Conservation (phyloP, 768 basidiomycete species). For the Leccinum subgranulosum region DNA sequence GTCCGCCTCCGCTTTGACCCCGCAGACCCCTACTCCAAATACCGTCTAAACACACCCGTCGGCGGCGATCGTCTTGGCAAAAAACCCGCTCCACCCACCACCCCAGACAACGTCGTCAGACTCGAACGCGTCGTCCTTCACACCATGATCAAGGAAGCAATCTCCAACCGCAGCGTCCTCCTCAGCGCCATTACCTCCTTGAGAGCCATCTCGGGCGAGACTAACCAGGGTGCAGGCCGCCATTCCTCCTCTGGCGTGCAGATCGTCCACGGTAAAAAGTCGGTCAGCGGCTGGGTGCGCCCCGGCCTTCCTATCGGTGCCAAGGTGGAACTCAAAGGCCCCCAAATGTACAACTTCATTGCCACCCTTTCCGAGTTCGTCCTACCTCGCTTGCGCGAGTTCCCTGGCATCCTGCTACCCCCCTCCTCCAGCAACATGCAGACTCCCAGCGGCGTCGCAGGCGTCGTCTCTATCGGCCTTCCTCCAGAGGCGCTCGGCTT, state of each 20-base stretch:
- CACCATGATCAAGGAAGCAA: constrained; percentile 79
- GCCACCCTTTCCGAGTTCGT: constrained; percentile 89
- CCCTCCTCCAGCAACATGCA: constrained; percentile 64
- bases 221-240: constrained; percentile 66
- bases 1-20: constrained; percentile 74
- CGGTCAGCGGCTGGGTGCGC: constrained; percentile 79
- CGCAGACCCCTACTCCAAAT: constrained; percentile 76
- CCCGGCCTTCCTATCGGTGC: constrained; percentile 79
- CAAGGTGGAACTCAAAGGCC: constrained; percentile 87
- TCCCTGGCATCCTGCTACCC: constrained; percentile 79
- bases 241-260: constrained; percentile 74
- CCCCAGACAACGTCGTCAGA: constrained; percentile 62
- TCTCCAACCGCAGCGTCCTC: constrained; percentile 66
- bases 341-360: constrained; percentile 94
- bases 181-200: constrained; percentile 86
- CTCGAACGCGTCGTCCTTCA: constrained; percentile 87
- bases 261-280: constrained; percentile 65
- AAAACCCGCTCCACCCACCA: constrained; percentile 63
- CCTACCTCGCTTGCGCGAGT: constrained; percentile 90
- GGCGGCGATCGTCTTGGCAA: constrained; percentile 69
- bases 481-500: constrained; percentile 80
- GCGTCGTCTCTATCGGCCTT: constrained; percentile 88
- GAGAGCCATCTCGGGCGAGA: constrained; percentile 84
- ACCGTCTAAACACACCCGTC: constrained; percentile 71
- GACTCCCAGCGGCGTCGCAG: constrained; percentile 74